Base-by-base conservation (phyloP, 1,284 basidiomycete species). In the Pseudozyma thailandica region DNA sequence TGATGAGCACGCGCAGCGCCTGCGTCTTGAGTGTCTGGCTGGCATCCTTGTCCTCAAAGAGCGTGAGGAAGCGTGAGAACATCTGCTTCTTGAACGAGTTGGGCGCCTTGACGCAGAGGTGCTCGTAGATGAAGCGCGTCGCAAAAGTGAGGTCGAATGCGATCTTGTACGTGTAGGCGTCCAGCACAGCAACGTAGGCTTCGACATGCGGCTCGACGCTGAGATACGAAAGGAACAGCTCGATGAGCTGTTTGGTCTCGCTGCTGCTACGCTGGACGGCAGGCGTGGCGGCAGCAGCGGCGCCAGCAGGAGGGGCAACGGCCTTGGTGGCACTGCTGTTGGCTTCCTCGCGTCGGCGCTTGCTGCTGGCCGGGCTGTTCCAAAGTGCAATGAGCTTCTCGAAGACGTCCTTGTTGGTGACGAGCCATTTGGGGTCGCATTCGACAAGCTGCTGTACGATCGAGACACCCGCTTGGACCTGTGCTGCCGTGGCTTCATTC, bases 61-160 rank as follows among this genome's bases (percentile, higher is more conserved):
- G 90, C 42, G 88, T 87, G 61, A 96, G 85, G 84, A 97, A 98
- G 61, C 91, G 90, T 79, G 89, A 86, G 46, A 98, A 86, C 53
- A 98, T 86, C 66, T 92, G 91, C 39, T 92, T 89, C 53, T 91
- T 91, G 84, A 93, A 93, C 28, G 80, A 89, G 78, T 78, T 78
- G 28, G 84, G 82, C 27, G 85, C 84, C 61, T 84, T 84, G 33
- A 86, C 79, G 6, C 93, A 91, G 31, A 96, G 90, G 72, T 93
- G 91, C 28, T 88, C 86, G 82, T 95, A 95, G 18, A 98, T 87
- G 86, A 98, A 98, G 63, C 91, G 89, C 0, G 91, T 90, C n/a
- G 92, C 86, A 48, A 86, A 87, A 26, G 92, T 89, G 38, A 92
- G 86, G 80, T 98, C 94, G 80, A 94, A 89, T 3, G 92, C 89